A percentile compares a stretch with the other conserved stretches of the same genome.
Conservation (phyloP, 768 basidiomycete genomes). For the Rhodotorula diobovata region DNA sequence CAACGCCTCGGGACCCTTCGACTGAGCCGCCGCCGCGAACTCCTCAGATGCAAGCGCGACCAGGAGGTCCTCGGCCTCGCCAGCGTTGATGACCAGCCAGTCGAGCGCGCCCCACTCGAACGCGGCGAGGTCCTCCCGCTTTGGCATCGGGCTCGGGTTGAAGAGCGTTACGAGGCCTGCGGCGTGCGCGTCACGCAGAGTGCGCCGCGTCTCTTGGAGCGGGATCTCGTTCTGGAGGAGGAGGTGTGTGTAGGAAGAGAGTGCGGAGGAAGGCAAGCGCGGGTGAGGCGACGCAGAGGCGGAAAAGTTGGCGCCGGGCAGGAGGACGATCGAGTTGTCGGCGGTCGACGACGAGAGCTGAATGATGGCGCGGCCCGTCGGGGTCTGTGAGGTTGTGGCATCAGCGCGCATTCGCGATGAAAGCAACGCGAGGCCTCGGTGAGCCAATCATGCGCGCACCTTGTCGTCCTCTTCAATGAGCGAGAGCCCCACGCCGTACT, state of each 20-base stretch:
- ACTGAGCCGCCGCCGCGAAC: background rate
- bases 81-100: constrained; percentile 51
- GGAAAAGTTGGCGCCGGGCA: constrained; percentile 40
- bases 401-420: no score
- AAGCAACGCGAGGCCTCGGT: no score
- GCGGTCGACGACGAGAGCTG: constrained; percentile 47
- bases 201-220: constrained; percentile 42
- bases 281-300: constrained; percentile 15
- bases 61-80: constrained; percentile 46
- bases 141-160: constrained; percentile 52
- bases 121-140: constrained; percentile 39
- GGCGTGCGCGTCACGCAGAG: constrained; percentile 39
- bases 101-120: constrained; percentile 48
- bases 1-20: background rate
- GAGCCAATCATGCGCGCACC: constrained; percentile 18
- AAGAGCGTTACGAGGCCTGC: constrained; percentile 45
- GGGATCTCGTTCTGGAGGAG: constrained; percentile 53
- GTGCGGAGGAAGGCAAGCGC: constrained; percentile 6
- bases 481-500: constrained; percentile 44
- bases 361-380: constrained; percentile 52
- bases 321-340: constrained; percentile 50
- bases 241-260: constrained; percentile 45
- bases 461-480: constrained; percentile 41
- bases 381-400: constrained; percentile 15
- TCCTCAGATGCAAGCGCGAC: constrained; percentile 2